Percentiles rank a stretch among this genome's conserved stretches.
phyloP scores from a whole-genome alignment of 73 alveolate genomes.

The Halteria grandinella region DNA sequence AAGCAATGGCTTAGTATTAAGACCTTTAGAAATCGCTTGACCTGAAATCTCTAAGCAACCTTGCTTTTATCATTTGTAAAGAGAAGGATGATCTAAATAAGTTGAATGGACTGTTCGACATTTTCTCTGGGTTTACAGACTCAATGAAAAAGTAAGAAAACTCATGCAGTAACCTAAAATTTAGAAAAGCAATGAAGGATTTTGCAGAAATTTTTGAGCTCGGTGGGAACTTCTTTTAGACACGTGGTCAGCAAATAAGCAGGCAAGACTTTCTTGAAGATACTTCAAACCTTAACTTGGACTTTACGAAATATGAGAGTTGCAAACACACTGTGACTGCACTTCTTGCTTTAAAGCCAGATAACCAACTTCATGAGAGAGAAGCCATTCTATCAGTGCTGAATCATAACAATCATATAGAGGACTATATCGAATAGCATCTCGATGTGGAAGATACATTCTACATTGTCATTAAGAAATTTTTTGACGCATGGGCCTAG shows the following conservation, averaged over 20 bases:
- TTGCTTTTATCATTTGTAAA: slow-evolving; percentile 21
- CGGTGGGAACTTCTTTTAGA: neutral
- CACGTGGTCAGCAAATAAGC: neutral
- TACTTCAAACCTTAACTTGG: neutral
- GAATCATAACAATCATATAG: slow-evolving; percentile 9
- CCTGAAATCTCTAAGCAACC: neutral
- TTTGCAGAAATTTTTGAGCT: slow-evolving; percentile 34
- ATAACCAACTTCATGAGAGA: too few relatives aligned
- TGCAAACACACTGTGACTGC: neutral
- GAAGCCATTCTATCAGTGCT: slow-evolving; percentile 33
- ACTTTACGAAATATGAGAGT: slow-evolving; percentile 26
- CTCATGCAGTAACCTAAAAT: neutral
- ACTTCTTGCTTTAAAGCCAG: too few relatives aligned
- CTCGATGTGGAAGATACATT: slow-evolving; percentile 27
- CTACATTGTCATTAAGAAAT: neutral
- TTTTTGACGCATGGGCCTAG: neutral
- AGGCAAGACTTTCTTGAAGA: slow-evolving; percentile 39
- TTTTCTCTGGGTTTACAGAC: slow-evolving; percentile 31
- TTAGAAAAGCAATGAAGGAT: slow-evolving; percentile 31
- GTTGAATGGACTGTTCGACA: slow-evolving; percentile 39
- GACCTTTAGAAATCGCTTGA: slow-evolving; percentile 21
- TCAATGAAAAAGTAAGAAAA: slow-evolving; percentile 2
- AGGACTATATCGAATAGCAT: slow-evolving; percentile 23
- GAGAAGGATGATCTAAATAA: slow-evolving; percentile 16
- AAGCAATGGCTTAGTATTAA: neutral